phyloP scores from a whole-genome alignment of 306 rosid genomes.

The Cicer cuneatum region DNA sequence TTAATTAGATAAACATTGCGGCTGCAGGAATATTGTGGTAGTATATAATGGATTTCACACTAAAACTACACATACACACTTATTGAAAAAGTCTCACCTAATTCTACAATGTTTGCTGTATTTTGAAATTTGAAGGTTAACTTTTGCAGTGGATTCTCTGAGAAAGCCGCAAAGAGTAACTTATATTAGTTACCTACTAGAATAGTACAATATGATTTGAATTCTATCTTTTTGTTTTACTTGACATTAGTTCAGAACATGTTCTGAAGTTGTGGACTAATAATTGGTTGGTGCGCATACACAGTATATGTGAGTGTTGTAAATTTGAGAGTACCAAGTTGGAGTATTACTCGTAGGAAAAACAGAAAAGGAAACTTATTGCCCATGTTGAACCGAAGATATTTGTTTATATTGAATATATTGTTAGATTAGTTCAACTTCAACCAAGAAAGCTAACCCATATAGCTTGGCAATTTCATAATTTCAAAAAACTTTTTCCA shows the following conservation, averaged over 20 bases:
- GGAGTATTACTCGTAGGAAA: too few relatives aligned
- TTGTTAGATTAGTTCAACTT: background rate
- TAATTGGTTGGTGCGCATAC: too few relatives aligned
- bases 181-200: background rate
- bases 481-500: background rate
- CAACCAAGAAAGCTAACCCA: constrained; percentile 20
- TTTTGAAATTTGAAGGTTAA: constrained; percentile 10
- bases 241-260: constrained; percentile 6
- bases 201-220: background rate
- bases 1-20: background rate
- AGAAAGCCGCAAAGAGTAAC: background rate
- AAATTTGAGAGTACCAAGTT: too few relatives aligned
- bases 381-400: background rate
- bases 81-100: background rate
- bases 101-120: constrained; percentile 3
- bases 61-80: background rate
- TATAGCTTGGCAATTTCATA: constrained; percentile 8
- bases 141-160: background rate
- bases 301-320: too few relatives aligned
- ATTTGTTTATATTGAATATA: constrained; percentile 7
- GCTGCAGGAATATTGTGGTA: background rate
- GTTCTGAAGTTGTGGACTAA: constrained; percentile 8
- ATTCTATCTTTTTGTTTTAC: background rate
- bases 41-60: background rate
- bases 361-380: background rate